phyloP scores from a whole-genome alignment of 208 protist genomes.

The Histomonas meleagridis region DNA sequence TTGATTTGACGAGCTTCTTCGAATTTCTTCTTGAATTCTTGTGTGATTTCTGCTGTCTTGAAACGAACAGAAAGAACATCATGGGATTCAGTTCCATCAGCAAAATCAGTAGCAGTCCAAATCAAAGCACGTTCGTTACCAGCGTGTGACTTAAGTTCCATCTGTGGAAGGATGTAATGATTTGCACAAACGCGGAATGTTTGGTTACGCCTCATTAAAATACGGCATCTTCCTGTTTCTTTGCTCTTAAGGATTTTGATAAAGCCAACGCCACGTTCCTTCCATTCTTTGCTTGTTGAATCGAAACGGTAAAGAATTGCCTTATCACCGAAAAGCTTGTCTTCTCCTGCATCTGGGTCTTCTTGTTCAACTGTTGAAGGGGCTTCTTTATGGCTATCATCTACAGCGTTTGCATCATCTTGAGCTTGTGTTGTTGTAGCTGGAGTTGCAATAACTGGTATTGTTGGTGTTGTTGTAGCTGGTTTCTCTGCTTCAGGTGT shows the following conservation, averaged over 20 bases:
- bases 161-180: conserved; percentile 16
- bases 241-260: conserved; percentile 31
- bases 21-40: conserved; percentile 1
- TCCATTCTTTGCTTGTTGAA: not conserved
- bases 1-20: not conserved
- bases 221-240: not conserved
- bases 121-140: not conserved
- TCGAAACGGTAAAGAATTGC: conserved; percentile 31
- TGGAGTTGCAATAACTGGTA: not conserved
- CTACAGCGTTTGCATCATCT: conserved; percentile 8
- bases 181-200: conserved; percentile 26
- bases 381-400: conserved; percentile 24
- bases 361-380: conserved; percentile 5
- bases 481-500: too few relatives aligned
- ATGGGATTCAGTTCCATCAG: not conserved
- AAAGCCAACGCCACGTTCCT: conserved; percentile 21
- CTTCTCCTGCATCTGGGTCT: conserved; percentile 7
- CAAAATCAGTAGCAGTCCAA: conserved; percentile 10
- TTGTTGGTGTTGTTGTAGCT: not conserved
- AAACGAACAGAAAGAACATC: conserved; percentile 23
- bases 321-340: not conserved
- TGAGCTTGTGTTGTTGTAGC: too few relatives aligned
- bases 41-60: not conserved
- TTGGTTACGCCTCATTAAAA: conserved; percentile 24
- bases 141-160: conserved; percentile 5